Conservation (phyloP, 2,329 filamentous ascomycete genomes). For the Epichloe elymi region DNA sequence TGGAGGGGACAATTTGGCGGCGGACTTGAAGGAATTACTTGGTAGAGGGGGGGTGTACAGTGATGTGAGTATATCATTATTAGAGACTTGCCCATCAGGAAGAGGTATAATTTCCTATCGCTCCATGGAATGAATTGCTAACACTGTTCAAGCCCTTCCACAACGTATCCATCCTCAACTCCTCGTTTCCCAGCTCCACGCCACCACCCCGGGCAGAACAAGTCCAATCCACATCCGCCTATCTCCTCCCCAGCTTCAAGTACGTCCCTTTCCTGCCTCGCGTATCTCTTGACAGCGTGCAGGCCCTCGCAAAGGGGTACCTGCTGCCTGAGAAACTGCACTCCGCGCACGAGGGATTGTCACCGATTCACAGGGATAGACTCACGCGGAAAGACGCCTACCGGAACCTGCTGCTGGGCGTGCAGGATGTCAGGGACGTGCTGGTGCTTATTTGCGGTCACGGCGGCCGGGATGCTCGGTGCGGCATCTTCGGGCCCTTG, state of each 20-base stretch:
- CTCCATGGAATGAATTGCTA: background rate
- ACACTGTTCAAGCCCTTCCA: conserved; percentile 55
- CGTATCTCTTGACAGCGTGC: conserved; percentile 39
- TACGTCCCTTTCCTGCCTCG: conserved; percentile 62
- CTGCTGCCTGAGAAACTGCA: conserved; percentile 52
- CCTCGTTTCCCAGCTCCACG: conserved; percentile 55
- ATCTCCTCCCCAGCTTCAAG: conserved; percentile 73
- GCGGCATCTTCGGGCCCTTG: conserved; percentile 66
- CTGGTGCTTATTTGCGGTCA: conserved; percentile 85
- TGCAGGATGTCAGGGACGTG: conserved; percentile 51
- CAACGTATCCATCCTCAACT: conserved; percentile 63
- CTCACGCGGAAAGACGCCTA: conserved; percentile 37
- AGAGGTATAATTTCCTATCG: no score
- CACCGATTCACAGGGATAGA: conserved; percentile 42
- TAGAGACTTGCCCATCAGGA: no score
- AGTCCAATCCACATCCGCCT: conserved; percentile 48
- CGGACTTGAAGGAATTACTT: conserved; percentile 57
- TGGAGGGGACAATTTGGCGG: conserved; percentile 50
- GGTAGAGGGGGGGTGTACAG: conserved; percentile 53
- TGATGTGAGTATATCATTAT: conserved; percentile 38
- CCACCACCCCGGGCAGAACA: conserved; percentile 27
- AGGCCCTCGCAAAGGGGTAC: conserved; percentile 47
- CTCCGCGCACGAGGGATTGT: conserved; percentile 43
- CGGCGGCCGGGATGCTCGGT: conserved; percentile 66
- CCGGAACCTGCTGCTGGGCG: conserved; percentile 37